Percentiles rank a stretch among this genome's conserved stretches.
Conservation (phyloP, 805 yeast genomes). For the Grigorovia yakushimaensis region DNA sequence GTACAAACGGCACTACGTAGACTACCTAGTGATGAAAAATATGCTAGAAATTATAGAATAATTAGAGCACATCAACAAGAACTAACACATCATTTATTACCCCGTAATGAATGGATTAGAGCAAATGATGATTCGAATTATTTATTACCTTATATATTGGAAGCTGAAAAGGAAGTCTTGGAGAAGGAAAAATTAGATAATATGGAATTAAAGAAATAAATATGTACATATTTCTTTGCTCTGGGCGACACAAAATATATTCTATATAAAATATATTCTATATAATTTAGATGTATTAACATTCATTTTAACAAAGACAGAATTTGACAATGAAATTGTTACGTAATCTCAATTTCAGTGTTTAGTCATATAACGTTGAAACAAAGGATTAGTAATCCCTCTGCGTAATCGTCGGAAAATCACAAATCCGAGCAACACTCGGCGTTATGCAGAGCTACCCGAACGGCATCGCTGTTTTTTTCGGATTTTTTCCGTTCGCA, state of each 20-base stretch:
- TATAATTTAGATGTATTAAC: too few relatives aligned
- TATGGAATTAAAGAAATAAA: slow-evolving; percentile 29
- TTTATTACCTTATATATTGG: slow-evolving; percentile 80
- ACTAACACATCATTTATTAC: slow-evolving; percentile 75
- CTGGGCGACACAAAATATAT: not conserved
- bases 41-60: slow-evolving; percentile 87
- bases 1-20: slow-evolving; percentile 83
- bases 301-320: too few relatives aligned
- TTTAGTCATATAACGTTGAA: too few relatives aligned
- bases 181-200: slow-evolving; percentile 88
- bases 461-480: too few relatives aligned
- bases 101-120: slow-evolving; percentile 66
- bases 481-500: too few relatives aligned
- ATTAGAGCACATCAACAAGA: slow-evolving; percentile 86
- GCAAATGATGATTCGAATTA: slow-evolving; percentile 76
- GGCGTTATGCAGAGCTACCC: too few relatives aligned
- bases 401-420: not conserved
- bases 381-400: not conserved
- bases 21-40: slow-evolving; percentile 73
- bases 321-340: too few relatives aligned
- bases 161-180: slow-evolving; percentile 84
- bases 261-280: too few relatives aligned
- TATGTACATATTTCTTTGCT: too few relatives aligned
- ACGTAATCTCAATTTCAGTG: too few relatives aligned
- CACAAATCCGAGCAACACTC: too few relatives aligned